Percentiles rank a stretch among this genome's conserved stretches.
Conservation (phyloP, 1,284 basidiomycete species). For the Trichosporon faecale region DNA sequence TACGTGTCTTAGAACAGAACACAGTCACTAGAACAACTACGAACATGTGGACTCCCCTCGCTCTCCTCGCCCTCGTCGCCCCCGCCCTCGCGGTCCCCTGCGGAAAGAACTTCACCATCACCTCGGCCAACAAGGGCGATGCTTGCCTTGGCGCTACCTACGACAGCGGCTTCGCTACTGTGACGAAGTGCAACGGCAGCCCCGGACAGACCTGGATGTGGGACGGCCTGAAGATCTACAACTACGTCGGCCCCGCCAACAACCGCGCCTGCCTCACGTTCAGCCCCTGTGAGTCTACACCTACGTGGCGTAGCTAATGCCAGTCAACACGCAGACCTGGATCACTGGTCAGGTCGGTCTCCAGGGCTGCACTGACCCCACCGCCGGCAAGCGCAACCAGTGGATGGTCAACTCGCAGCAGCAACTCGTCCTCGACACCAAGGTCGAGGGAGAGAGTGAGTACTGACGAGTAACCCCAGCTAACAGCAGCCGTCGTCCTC, state of each 20-base stretch:
- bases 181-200: background rate
- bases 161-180: background rate
- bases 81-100: constrained; percentile 1
- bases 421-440: background rate
- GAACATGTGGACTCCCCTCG: background rate
- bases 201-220: background rate
- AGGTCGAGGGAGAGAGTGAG: background rate
- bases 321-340: constrained; percentile 8
- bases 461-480: background rate
- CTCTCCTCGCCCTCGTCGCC: background rate
- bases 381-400: background rate
- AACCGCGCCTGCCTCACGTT: background rate
- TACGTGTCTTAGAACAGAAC: background rate
- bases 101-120: constrained; percentile 1
- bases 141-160: background rate
- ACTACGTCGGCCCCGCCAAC: background rate
- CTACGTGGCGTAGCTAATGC: background rate
- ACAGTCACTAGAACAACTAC: background rate
- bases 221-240: constrained; percentile 6
- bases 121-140: background rate
- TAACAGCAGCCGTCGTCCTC: background rate
- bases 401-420: background rate
- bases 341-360: constrained; percentile 5
- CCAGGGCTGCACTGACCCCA: background rate
- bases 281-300: background rate